A percentile compares a stretch with the other conserved stretches of the same genome.
Conservation (phyloP, 2,329 filamentous ascomycete species). For the Cytospora schulzeri region DNA sequence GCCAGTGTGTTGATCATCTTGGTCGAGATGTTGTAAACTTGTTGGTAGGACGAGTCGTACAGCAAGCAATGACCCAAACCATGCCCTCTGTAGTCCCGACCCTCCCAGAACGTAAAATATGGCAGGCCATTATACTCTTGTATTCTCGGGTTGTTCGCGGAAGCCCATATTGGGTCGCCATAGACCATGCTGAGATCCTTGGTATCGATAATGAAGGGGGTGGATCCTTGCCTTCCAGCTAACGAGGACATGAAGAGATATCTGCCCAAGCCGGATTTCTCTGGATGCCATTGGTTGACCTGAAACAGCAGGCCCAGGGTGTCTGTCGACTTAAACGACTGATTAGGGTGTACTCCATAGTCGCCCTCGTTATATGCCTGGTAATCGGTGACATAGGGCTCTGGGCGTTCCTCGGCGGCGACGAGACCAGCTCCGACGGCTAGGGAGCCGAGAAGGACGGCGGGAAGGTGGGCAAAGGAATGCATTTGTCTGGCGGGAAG, state of each 20-base stretch:
- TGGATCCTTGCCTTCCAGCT: constrained; percentile 15
- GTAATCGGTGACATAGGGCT: constrained; percentile 25
- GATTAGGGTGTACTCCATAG: constrained; percentile 24
- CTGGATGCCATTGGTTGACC: constrained; percentile 27
- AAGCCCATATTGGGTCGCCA: constrained; percentile 24
- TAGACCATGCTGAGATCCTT: constrained; percentile 25
- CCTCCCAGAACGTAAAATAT: constrained; percentile 27
- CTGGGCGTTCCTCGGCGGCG: constrained; percentile 22
- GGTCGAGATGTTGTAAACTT: constrained; percentile 24
- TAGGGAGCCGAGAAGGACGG: constrained; percentile 22
- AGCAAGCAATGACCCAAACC: constrained; percentile 25
- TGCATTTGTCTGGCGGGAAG: constrained; percentile 15
- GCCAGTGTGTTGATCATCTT: constrained; percentile 26
- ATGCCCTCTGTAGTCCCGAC: constrained; percentile 24
- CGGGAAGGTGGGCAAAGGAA: constrained; percentile 13
- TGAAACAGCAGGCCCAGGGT: constrained; percentile 20
- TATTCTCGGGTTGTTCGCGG: constrained; percentile 27
- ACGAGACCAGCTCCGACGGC: constrained; percentile 24
- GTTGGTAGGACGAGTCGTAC: constrained; percentile 25
- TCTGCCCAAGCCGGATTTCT: constrained; percentile 21
- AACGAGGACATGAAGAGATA: constrained; percentile 23
- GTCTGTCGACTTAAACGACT: constrained; percentile 22
- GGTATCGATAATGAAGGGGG: constrained; percentile 27
- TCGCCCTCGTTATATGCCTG: constrained; percentile 20
- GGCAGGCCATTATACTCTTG: constrained; percentile 26